A percentile compares a stretch with the other conserved stretches of the same genome.
Conservation (phyloP, 176 grass and related monocot genomes). For the Aechmea fasciata region DNA sequence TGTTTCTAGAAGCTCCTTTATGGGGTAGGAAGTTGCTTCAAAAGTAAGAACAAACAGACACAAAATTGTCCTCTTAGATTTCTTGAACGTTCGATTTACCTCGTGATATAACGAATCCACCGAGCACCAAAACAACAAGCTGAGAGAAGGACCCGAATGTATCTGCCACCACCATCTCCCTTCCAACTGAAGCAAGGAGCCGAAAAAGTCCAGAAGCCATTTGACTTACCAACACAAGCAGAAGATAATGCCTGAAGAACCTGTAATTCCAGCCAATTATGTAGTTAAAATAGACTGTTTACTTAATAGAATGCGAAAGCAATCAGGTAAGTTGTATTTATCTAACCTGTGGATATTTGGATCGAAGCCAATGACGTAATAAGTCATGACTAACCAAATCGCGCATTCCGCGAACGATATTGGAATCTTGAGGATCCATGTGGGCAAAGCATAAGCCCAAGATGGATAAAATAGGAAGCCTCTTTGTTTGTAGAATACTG, state of each 20-base stretch:
- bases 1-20: no score
- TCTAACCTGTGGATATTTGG: constrained; percentile 24
- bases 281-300: background rate
- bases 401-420: constrained; percentile 13
- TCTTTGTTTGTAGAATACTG: constrained; percentile 35
- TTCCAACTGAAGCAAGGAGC: constrained; percentile 21
- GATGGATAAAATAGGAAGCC: constrained; percentile 23
- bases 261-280: background rate
- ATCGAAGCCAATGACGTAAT: constrained; percentile 36
- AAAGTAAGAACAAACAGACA: no score
- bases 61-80: no score
- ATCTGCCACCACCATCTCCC: constrained; percentile 29
- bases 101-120: constrained; percentile 31
- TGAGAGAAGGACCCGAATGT: constrained; percentile 15
- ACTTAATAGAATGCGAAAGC: background rate
- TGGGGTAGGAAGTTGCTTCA: no score
- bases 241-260: constrained; percentile 1
- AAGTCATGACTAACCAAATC: constrained; percentile 26
- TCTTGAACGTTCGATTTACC: constrained; percentile 4
- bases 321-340: background rate
- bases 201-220: constrained; percentile 33
- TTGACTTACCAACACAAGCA: constrained; percentile 28
- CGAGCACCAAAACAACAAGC: constrained; percentile 23
- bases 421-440: constrained; percentile 25
- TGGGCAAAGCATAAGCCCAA: constrained; percentile 26